Percentiles rank a stretch among this genome's conserved stretches.
Conservation (phyloP, 192 early-diverging fungal species). For the Phycomyces nitens region DNA sequence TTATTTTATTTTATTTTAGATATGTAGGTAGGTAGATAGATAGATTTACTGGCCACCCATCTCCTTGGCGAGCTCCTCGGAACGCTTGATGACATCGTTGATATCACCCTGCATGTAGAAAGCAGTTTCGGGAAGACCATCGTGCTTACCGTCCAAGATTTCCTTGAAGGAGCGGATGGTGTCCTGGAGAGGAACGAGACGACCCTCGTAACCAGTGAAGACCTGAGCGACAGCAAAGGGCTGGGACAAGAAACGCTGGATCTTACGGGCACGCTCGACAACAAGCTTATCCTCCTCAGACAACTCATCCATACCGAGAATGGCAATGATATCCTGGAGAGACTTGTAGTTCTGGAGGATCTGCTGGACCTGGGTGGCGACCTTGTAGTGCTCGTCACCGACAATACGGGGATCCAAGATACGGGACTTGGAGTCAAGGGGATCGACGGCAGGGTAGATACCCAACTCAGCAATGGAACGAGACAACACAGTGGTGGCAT, state of each 20-base stretch:
- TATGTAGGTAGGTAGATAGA: too few species aligned
- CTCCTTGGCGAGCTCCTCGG: conserved; percentile 46
- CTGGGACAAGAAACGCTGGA: conserved; percentile 98
- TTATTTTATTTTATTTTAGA: conserved; percentile 9
- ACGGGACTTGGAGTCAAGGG: conserved; percentile 97
- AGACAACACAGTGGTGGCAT: conserved; percentile 98
- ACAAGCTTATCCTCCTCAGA: conserved; percentile 87
- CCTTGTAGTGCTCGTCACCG: conserved; percentile 90
- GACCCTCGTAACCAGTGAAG: conserved; percentile 96
- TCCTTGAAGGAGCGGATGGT: conserved; percentile 97
- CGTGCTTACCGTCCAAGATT: conserved; percentile 96
- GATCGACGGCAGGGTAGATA: conserved; percentile 93
- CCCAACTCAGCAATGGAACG: conserved; percentile 97
- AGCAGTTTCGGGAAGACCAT: conserved; percentile 86
- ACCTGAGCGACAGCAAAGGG: conserved; percentile 95
- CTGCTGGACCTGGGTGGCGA: conserved; percentile 91
- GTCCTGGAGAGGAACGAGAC: conserved; percentile 84
- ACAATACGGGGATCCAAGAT: conserved; percentile 97
- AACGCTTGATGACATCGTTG: conserved; percentile 88
- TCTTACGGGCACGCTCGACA: conserved; percentile 98
- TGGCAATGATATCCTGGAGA: conserved; percentile 98
- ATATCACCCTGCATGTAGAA: conserved; percentile 98
- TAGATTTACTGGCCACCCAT: conserved; percentile 19
- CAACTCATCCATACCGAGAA: conserved; percentile 98
- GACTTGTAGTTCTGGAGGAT: conserved; percentile 99